Conservation (phyloP, 2,329 filamentous ascomycete species). For the Fusarium nematophilum region DNA sequence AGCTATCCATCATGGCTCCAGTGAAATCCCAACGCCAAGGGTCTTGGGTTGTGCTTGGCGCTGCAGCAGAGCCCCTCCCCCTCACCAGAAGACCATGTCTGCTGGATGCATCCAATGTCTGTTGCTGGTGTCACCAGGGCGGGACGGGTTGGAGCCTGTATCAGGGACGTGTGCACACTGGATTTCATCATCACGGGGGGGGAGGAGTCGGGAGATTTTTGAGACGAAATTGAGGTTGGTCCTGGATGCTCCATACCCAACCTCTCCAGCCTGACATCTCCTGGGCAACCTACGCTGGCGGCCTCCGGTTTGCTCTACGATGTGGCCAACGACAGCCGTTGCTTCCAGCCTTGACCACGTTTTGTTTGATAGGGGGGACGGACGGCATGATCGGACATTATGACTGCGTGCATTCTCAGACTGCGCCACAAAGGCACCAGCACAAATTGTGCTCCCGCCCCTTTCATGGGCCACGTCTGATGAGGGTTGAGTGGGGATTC, state of each 20-base stretch:
- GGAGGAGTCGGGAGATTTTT: slow-evolving; percentile 10
- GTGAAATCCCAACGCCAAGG: slow-evolving; percentile 26
- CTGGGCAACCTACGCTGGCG: slow-evolving; percentile 16
- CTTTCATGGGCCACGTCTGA: slow-evolving; percentile 9
- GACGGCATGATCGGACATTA: slow-evolving; percentile 15
- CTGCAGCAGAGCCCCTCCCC: slow-evolving; percentile 35
- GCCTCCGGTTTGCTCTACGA: slow-evolving; percentile 29
- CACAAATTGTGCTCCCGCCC: slow-evolving; percentile 7
- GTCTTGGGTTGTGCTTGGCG: slow-evolving; percentile 34
- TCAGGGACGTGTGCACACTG: slow-evolving; percentile 10
- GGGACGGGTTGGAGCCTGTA: neutral
- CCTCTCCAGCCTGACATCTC: slow-evolving; percentile 4
- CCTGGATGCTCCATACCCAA: slow-evolving; percentile 6
- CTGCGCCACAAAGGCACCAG: slow-evolving; percentile 22
- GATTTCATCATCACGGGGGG: slow-evolving; percentile 27
- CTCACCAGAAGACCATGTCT: too few species aligned
- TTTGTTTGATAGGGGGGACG: neutral
- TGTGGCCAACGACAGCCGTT: neutral
- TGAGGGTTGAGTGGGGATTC: slow-evolving; percentile 5
- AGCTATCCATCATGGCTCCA: neutral
- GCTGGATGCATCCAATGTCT: slow-evolving; percentile 26
- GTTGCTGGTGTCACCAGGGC: slow-evolving; percentile 7
- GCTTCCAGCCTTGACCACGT: neutral
- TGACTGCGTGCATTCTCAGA: slow-evolving; percentile 16
- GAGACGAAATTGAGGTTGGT: slow-evolving; percentile 30